These are phyloP conservation scores for Pseudogymnoascus sp. DNA, from an alignment of 2,329 filamentous ascomycete species.

Conservation along the genomic window DNA sequence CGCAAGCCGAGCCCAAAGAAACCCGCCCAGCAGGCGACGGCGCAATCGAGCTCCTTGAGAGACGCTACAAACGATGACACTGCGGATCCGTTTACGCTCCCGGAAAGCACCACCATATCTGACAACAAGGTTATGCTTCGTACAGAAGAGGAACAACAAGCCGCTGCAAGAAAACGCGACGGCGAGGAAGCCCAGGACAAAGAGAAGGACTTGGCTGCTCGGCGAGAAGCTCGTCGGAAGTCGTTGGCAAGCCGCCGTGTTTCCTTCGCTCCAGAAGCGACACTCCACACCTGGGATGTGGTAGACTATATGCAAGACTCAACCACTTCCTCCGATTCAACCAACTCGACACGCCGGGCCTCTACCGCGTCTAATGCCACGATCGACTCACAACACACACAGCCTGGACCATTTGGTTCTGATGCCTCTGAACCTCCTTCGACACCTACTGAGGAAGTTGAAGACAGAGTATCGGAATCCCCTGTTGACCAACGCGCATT, in stretches of 20 bases:
- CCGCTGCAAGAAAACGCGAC: constrained; percentile 61
- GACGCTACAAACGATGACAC: not conserved
- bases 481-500: constrained; percentile 59
- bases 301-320: constrained; percentile 84
- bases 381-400: constrained; percentile 20
- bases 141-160: constrained; percentile 65
- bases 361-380: constrained; percentile 43
- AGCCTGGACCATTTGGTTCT: constrained; percentile 31
- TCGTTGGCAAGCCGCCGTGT: constrained; percentile 89
- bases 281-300: constrained; percentile 93
- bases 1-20: constrained; percentile 42
- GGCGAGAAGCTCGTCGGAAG: constrained; percentile 83
- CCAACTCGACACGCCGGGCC: constrained; percentile 66
- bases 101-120: constrained; percentile 16
- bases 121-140: constrained; percentile 54
- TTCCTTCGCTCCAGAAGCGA: constrained; percentile 95
- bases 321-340: constrained; percentile 66
- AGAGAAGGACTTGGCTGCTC: constrained; percentile 58
- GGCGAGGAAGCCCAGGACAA: constrained; percentile 54
- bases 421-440: constrained; percentile 52
- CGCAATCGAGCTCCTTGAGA: not conserved
- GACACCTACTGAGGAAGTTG: constrained; percentile 53
- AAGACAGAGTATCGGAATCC: constrained; percentile 50
- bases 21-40: not conserved
- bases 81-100: not conserved